phyloP scores from a whole-genome alignment of 768 basidiomycete genomes.

The Mycena floridula region DNA sequence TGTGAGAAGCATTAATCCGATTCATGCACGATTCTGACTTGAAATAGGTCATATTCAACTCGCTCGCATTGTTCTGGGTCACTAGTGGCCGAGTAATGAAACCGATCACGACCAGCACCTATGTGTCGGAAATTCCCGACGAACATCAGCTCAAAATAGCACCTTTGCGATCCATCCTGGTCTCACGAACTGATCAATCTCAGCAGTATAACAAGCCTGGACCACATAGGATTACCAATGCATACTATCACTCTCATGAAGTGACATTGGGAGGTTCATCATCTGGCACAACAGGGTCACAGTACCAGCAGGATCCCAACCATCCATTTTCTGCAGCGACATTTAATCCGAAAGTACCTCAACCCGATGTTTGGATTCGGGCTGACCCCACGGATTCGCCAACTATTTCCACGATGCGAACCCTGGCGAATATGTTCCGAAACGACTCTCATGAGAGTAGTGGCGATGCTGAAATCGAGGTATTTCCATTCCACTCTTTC shows the following conservation, averaged over 20 bases:
- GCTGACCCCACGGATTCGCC: too few relatives aligned
- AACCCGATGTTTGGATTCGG: not conserved
- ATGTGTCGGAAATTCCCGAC: not conserved
- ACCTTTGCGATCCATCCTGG: too few relatives aligned
- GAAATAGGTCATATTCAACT: not conserved
- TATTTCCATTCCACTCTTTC: too few relatives aligned
- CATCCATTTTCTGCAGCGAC: too few relatives aligned
- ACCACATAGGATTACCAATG: not conserved
- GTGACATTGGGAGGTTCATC: too few relatives aligned
- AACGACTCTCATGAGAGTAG: too few relatives aligned
- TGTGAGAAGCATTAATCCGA: conserved; percentile 6
- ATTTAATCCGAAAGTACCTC: not conserved
- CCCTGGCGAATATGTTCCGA: not conserved
- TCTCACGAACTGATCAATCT: too few relatives aligned
- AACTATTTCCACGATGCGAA: too few relatives aligned
- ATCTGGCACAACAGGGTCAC: too few relatives aligned
- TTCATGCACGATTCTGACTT: not conserved
- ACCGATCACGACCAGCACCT: not conserved
- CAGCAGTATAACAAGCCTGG: not conserved
- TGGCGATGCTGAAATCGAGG: too few relatives aligned
- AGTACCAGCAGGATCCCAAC: not conserved
- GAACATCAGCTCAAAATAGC: not conserved
- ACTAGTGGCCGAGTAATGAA: not conserved
- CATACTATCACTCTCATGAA: not conserved
- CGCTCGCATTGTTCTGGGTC: not conserved